These are phyloP conservation scores for Paraphysoderma sedebokerense DNA, from an alignment of 371 early-diverging fungal species.

Conservation along the genomic window DNA sequence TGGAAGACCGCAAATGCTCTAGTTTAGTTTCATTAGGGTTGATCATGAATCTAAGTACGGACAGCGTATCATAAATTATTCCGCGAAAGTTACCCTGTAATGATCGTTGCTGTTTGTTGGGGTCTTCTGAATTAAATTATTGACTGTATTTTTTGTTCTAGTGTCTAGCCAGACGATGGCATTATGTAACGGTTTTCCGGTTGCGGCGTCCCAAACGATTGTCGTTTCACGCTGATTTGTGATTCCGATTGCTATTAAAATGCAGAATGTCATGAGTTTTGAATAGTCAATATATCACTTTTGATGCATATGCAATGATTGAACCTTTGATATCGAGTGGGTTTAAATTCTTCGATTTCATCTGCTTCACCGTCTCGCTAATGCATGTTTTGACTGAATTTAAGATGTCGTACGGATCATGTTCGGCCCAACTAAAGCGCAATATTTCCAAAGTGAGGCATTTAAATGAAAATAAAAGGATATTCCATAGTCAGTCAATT, in stretches of 20 bases:
- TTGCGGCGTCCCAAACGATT: constrained; percentile 68
- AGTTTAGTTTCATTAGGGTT: too few relatives aligned
- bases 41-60: too few relatives aligned
- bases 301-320: too few relatives aligned
- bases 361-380: constrained; percentile 41
- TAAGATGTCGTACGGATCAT: constrained; percentile 63
- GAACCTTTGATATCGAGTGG: constrained; percentile 41
- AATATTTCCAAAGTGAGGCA: not conserved
- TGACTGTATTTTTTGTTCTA: constrained; percentile 61
- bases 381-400: constrained; percentile 53
- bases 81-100: constrained; percentile 9
- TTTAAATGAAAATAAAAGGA: too few relatives aligned
- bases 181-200: constrained; percentile 66
- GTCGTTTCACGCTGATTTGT: constrained; percentile 94
- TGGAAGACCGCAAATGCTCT: constrained; percentile 67
- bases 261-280: not conserved
- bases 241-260: constrained; percentile 53
- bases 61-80: too few relatives aligned
- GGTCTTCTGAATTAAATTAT: constrained; percentile 30
- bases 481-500: too few relatives aligned
- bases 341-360: constrained; percentile 40
- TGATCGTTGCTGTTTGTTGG: constrained; percentile 26
- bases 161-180: constrained; percentile 93
- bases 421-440: constrained; percentile 65
- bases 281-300: too few relatives aligned